Base-by-base conservation (phyloP, 106 monocot species). In the Alisma plantagoaquatica region DNA sequence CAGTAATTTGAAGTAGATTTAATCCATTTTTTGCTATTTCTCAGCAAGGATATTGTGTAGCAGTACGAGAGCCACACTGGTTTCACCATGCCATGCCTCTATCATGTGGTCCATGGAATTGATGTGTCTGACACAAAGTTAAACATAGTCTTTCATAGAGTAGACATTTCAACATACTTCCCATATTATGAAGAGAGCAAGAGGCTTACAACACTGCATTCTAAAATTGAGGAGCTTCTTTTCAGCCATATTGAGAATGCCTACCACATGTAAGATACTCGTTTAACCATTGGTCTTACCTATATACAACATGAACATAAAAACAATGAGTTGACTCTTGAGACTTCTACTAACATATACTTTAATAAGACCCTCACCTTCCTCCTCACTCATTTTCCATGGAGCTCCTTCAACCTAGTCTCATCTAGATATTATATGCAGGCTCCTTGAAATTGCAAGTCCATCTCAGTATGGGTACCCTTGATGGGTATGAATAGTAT, bases 71-170 rank as follows among this genome's bases (percentile, higher is more conserved):
- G 50, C 29, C 68, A 69, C 51, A 69, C 68, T 43, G 68, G 48
- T 43, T 69, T 69, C 60, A 69, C 68, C 43, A 69, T 69, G 68
- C 68, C 68, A 4, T 51, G 68, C 21, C 68, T 69, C 31, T 69
- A 60, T 53, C 47, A 60, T n/a, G 68, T 69, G 3, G 68, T 69
- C 4, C 68, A 69, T 33, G 68, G 68, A 23, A 69, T 69, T 52
- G 59, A 69, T 32, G 68, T 69, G 23, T 69, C 60, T 23, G 68
- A 69, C 26, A 49, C 68, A 3, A 69, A 69, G 60, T 69, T 69
- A 51, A 67, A 67, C 66, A 66, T 67, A 15, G 67, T 67, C 46
- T 67, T 57, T 26, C 67, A 56, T 5, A 57, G 67, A n/a, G 68
- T 60, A 4, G 68, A 69, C 43, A 69, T 69, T 59, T 69, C 68